phyloP scores from a whole-genome alignment of 2,329 filamentous ascomycete species.

The Fusarium mexicanum region DNA sequence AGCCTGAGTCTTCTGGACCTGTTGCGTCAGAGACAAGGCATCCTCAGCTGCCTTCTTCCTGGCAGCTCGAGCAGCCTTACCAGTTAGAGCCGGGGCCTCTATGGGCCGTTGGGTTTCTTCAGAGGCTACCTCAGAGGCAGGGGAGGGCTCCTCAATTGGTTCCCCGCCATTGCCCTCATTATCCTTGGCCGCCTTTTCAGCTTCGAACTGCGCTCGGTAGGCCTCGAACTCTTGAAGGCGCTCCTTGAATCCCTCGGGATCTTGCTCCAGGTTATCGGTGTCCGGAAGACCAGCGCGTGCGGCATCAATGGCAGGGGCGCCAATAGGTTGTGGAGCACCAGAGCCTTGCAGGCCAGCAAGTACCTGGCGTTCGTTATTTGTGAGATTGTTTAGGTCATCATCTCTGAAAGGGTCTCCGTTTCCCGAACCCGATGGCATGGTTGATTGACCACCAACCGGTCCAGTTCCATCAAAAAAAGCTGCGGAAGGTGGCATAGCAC shows the following conservation, averaged over 20 bases:
- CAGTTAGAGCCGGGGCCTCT: slow-evolving; percentile 26
- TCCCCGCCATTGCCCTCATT: slow-evolving; percentile 50
- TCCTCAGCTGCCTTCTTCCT: slow-evolving; percentile 50
- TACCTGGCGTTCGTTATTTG: slow-evolving; percentile 62
- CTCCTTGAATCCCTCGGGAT: slow-evolving; percentile 70
- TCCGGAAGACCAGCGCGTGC: slow-evolving; percentile 60
- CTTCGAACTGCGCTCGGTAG: slow-evolving; percentile 77
- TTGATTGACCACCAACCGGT: slow-evolving; percentile 47
- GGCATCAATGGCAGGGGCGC: slow-evolving; percentile 46
- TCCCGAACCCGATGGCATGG: slow-evolving; percentile 43
- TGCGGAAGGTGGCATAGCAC: slow-evolving; percentile 67
- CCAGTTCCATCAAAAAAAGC: slow-evolving; percentile 75
- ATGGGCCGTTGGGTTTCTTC: slow-evolving; percentile 23
- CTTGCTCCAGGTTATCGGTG: slow-evolving; percentile 61
- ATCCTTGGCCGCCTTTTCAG: slow-evolving; percentile 54
- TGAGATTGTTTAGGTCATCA: slow-evolving; percentile 78
- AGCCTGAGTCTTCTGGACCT: slow-evolving; percentile 79
- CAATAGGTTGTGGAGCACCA: slow-evolving; percentile 51
- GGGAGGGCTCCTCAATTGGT: slow-evolving; percentile 20
- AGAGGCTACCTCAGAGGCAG: slow-evolving; percentile 9
- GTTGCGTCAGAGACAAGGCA: slow-evolving; percentile 78
- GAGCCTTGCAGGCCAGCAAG: slow-evolving; percentile 52
- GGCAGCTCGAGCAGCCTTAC: slow-evolving; percentile 42
- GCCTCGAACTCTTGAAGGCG: slow-evolving; percentile 87
- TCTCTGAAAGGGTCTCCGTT: slow-evolving; percentile 68